These are phyloP conservation scores for Schwanniomyces yamadae DNA, from an alignment of 805 yeast species.

Conservation along the genomic window DNA sequence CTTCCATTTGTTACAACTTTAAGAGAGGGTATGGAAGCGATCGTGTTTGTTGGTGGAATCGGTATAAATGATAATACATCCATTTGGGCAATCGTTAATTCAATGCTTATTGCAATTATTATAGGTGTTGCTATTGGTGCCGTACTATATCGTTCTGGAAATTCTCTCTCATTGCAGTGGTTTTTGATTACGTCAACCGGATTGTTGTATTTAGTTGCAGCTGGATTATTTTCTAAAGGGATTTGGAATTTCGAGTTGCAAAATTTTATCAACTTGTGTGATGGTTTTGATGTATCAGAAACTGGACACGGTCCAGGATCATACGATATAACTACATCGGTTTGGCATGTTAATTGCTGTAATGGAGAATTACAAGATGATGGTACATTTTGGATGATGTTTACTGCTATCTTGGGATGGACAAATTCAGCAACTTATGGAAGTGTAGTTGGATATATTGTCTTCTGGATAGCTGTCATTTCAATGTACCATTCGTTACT, in stretches of 20 bases:
- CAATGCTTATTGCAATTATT: constrained; percentile 26
- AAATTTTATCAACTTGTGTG: constrained; percentile 36
- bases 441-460: constrained; percentile 35
- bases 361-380: constrained; percentile 43
- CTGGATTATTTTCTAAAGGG: constrained; percentile 45
- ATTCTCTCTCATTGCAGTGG: constrained; percentile 41
- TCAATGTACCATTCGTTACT: constrained; percentile 28
- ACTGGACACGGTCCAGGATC: constrained; percentile 49
- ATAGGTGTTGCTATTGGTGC: constrained; percentile 36
- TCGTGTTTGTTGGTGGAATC: constrained; percentile 43
- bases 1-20: constrained; percentile 42
- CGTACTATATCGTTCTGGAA: constrained; percentile 39
- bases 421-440: constrained; percentile 47
- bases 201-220: constrained; percentile 43
- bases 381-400: constrained; percentile 45
- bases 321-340: constrained; percentile 37
- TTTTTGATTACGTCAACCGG: constrained; percentile 39
- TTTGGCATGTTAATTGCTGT: constrained; percentile 50
- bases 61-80: constrained; percentile 38
- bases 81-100: constrained; percentile 29
- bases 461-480: constrained; percentile 38
- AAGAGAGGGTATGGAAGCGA: constrained; percentile 45
- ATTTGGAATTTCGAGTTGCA: constrained; percentile 45
- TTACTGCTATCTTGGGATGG: constrained; percentile 47
- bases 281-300: constrained; percentile 42